Evolutionary conservation across 2,329 filamentous ascomycete genomes (phyloP), one percentile per base, ranked within the genome.

Genomic region (Chaetomiaceae sp.): DNA sequence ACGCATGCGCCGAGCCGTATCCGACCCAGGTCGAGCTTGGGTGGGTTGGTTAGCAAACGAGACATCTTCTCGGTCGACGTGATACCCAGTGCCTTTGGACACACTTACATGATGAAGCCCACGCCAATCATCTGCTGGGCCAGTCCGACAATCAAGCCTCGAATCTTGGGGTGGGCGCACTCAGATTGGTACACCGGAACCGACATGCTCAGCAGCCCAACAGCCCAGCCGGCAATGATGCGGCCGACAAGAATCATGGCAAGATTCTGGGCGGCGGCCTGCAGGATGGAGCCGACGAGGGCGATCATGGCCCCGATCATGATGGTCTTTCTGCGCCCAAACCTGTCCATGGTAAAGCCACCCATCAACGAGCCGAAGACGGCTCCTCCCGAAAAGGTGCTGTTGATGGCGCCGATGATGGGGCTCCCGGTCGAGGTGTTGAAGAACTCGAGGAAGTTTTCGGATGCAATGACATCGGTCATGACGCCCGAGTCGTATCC

Each of bases 391-490:
- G 73, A 75, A 61, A 85, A 85, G 22, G 83, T 84, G 54, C 81
- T 81, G 63, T 83, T 82, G 64, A 85, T 80, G 19, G 82, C 82
- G 11, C 83, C 83, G 52, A 84, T 72, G 47, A 82, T 77, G 5
- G 77, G 69, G 61, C 73, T 6, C 8, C 54, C 54, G 76, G 70
- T 72, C 23, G 78, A 73, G 4, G 78, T 79, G 36, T 81, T 69
- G 68, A 86, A 85, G 63, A 78, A 81, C 1, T 64, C 54, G 17
- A 84, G 72, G 65, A 85, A 85, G 60, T 81, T 71, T 25, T 72
- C 70, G 9, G 75, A 78, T n/a, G 74, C 72, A 50, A 82, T 80
- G 55, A 81, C 80, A 64, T 80, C 73, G 20, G 71, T 70, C 66
- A 72, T 71, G 25, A 72, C 69, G 59, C 70, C 69, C 4, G 67